Evolutionary conservation across 192 early-diverging fungal species (phyloP), one percentile per base, ranked within the genome.

Genomic region (Coemansia sp.): DNA sequence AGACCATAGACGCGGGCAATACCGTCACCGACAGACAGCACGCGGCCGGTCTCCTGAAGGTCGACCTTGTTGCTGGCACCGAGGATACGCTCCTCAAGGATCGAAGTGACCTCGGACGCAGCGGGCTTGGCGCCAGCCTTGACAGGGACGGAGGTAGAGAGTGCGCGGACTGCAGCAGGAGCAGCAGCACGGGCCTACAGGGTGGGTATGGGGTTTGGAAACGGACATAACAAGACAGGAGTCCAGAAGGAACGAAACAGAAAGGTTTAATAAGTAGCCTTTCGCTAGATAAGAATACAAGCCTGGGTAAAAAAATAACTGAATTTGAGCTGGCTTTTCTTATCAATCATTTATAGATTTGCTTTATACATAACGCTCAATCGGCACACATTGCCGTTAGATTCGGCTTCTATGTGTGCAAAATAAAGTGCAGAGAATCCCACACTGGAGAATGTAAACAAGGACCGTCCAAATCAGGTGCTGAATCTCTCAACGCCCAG

Each of bases 11-110:
- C 94, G 89, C 97, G 95, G 66, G 97, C 97, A 87, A 99, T 98
- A 96, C 97, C 97, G 85, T 99, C 97, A 91, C 97, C 95, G 74
- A 99, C 96, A 79, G 97, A 98, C 74, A 99, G 86, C 61, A 99
- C 97, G 78, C 96, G 93, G 63, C 96, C 97, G 52, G 96, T 99
- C 85, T 99, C 95, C 80, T 95, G 90, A 67, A 99, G 88, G 75
- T 99, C 93, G 74, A 89, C 88, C 68, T 88, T 85, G 66, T 85
- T 78, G 85, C 84, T 83, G 61, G 90, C 85, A 62, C 97, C 95
- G 58, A 92, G 87, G 80, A 99, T 99, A 71, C 97, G 89, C 84
- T 96, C 88, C 86, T 99, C 97, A 50, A 99, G 89, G 82, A 99
- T 97, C 65, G 91, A 94, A 73, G 95, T 93, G 36, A 99, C 93